These are phyloP conservation scores for Colletotrichum echinochloae DNA, from an alignment of 2,329 filamentous ascomycete genomes.

Conservation along the genomic window DNA sequence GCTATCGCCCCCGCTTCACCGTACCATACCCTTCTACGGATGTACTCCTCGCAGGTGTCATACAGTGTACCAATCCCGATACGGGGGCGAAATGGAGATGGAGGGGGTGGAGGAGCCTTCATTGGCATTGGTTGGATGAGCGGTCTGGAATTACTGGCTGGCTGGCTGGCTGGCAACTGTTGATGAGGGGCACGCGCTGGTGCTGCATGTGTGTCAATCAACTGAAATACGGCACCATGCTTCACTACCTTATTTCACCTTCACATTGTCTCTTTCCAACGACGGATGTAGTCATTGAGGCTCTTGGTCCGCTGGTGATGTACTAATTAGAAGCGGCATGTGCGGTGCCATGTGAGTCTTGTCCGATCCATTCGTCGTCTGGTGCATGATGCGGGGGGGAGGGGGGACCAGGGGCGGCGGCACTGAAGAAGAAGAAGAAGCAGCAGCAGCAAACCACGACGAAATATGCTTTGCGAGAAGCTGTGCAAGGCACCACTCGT, in stretches of 20 bases:
- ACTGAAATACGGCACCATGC: too few species aligned
- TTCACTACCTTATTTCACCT: too few species aligned
- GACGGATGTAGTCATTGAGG: background rate
- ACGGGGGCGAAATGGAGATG: background rate
- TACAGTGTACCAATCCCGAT: slow-evolving; percentile 21
- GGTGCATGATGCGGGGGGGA: background rate
- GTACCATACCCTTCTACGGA: background rate
- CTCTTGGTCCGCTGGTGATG: too few species aligned
- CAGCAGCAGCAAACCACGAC: too few species aligned
- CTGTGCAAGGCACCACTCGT: too few species aligned
- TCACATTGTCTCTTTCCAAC: background rate
- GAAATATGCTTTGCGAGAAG: too few species aligned
- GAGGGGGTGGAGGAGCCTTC: slow-evolving; percentile 5
- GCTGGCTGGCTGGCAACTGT: too few species aligned
- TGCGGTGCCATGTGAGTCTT: background rate
- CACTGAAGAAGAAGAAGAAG: too few species aligned
- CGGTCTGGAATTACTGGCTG: slow-evolving; percentile 31
- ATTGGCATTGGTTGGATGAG: slow-evolving; percentile 23
- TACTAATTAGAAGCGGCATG: background rate
- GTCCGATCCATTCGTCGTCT: background rate
- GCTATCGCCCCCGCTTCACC: background rate
- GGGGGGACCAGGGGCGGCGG: background rate
- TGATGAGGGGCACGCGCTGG: background rate
- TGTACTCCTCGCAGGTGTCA: slow-evolving; percentile 22
- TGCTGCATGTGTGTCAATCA: background rate